phyloP scores from a whole-genome alignment of 2,329 filamentous ascomycete species.

The Xylaria sp. region DNA sequence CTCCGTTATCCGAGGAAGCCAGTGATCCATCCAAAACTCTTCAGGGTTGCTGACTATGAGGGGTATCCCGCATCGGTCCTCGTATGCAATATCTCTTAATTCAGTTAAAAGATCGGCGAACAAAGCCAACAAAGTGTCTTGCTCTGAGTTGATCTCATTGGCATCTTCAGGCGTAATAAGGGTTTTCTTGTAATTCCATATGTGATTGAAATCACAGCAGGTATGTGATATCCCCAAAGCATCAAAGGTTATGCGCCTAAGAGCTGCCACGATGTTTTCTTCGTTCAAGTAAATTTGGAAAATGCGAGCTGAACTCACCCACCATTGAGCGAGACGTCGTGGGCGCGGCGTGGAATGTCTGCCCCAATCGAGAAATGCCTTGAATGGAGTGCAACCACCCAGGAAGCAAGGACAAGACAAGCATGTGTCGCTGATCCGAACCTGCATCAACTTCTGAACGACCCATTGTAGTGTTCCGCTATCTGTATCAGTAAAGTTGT shows the following conservation, averaged over 20 bases:
- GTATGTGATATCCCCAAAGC: conserved; percentile 11
- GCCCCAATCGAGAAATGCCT: neutral
- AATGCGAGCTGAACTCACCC: neutral
- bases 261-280: neutral
- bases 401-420: neutral
- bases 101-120: neutral
- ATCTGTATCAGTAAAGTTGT: no score
- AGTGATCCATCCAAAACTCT: conserved; percentile 11
- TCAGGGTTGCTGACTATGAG: conserved; percentile 12
- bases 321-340: no score
- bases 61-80: conserved; percentile 1
- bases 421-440: neutral
- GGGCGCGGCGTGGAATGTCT: no score
- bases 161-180: conserved; percentile 1
- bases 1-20: conserved; percentile 14
- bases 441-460: neutral
- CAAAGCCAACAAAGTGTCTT: neutral
- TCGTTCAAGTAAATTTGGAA: neutral
- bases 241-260: conserved; percentile 12
- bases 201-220: neutral
- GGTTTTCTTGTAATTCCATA: neutral
- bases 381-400: neutral
- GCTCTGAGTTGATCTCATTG: conserved; percentile 9
- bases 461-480: neutral
- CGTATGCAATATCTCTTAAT: neutral